Conservation (phyloP, 2,329 filamentous ascomycete genomes). For the Epicoccum sorghinum region DNA sequence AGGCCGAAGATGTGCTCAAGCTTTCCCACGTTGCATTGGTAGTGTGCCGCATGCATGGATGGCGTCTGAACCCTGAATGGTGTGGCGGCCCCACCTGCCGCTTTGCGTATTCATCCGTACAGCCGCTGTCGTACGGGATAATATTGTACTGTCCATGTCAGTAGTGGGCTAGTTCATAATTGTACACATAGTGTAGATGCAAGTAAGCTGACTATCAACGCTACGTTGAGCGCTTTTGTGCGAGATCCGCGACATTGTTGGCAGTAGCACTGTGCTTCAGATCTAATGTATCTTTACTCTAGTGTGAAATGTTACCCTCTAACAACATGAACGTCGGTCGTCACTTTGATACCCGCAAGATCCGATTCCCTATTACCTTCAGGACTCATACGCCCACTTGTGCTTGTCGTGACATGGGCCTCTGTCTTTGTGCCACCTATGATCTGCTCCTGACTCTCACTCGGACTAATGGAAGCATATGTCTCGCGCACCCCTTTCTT, state of each 20-base stretch:
- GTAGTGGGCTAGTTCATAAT: too few species aligned
- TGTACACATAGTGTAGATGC: too few species aligned
- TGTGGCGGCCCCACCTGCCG: neutral
- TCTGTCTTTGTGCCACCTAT: conserved; percentile 5
- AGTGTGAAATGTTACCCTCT: neutral
- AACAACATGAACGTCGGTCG: conserved; percentile 16
- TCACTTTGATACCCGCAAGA: conserved; percentile 16
- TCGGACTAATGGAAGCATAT: conserved; percentile 16
- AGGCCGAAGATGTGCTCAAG: too few species aligned
- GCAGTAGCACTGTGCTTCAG: too few species aligned
- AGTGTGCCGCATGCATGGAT: too few species aligned
- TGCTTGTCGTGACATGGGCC: conserved; percentile 4
- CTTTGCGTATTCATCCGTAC: neutral
- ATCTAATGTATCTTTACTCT: too few species aligned
- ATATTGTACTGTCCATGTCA: neutral
- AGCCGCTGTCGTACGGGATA: neutral
- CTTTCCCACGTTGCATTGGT: too few species aligned
- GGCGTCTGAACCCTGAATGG: too few species aligned
- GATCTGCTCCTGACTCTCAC: conserved; percentile 23
- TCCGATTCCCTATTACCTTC: conserved; percentile 10
- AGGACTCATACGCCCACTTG: neutral
- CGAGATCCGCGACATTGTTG: too few species aligned
- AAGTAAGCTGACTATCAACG: too few species aligned
- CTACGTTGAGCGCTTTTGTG: too few species aligned
- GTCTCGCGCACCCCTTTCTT: conserved; percentile 1